Evolutionary conservation across 192 early-diverging fungal genomes (phyloP).

Genomic region (Entomortierella lignicola): DNA sequence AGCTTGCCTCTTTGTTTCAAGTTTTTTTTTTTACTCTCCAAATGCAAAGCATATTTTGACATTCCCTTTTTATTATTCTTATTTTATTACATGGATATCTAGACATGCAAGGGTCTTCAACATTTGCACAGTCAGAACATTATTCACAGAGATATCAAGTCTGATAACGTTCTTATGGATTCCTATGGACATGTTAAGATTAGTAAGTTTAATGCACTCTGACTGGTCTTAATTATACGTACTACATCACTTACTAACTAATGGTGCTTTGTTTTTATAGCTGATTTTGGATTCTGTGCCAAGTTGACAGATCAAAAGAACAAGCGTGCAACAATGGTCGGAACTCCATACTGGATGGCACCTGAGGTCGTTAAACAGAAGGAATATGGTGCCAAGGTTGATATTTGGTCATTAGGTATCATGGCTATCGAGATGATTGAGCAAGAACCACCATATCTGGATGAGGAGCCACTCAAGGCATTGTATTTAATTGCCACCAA

Average conservation of each 20-base stretch:
- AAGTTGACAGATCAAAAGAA: constrained; percentile 84
- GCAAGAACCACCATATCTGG: constrained; percentile 95
- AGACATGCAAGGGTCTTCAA: constrained; percentile 83
- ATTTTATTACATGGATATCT: constrained; percentile 6
- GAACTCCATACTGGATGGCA: constrained; percentile 93
- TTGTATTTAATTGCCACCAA: constrained; percentile 97
- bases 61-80: not conserved
- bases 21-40: not conserved
- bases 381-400: constrained; percentile 83
- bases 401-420: constrained; percentile 95
- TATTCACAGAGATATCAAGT: constrained; percentile 94
- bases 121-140: constrained; percentile 87
- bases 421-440: constrained; percentile 99
- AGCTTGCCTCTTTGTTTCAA: not conserved
- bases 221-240: not conserved
- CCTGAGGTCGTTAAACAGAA: constrained; percentile 89
- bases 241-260: not conserved
- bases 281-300: constrained; percentile 96
- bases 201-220: constrained; percentile 46
- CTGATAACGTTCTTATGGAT: constrained; percentile 89
- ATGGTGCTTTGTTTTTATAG: not conserved
- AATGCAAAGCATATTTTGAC: not conserved
- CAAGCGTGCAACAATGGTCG: constrained; percentile 91
- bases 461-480: constrained; percentile 95
- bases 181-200: constrained; percentile 88